Percentiles rank a stretch among this genome's conserved stretches.
These are phyloP conservation scores for Rhizophagus clarus DNA, from an alignment of 192 early-diverging fungal genomes.

Conservation along the genomic window DNA sequence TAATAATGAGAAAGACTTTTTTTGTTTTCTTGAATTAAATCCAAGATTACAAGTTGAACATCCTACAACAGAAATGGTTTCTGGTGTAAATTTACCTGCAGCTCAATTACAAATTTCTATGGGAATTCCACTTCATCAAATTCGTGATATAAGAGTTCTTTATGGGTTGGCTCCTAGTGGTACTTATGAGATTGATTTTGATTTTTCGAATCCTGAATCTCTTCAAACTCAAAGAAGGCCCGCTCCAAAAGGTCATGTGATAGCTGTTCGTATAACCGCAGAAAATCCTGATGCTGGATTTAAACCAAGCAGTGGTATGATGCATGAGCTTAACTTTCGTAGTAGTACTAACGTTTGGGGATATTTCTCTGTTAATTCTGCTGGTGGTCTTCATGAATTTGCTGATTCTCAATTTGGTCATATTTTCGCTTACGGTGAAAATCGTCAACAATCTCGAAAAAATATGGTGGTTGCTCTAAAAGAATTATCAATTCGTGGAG, in stretches of 20 bases:
- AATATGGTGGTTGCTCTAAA: slow-evolving; percentile 97
- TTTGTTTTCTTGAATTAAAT: slow-evolving; percentile 97
- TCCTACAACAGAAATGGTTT: slow-evolving; percentile 99
- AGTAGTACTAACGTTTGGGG: slow-evolving; percentile 97
- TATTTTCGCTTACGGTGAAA: slow-evolving; percentile 96
- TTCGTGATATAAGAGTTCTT: slow-evolving; percentile 93
- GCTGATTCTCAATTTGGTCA: slow-evolving; percentile 99
- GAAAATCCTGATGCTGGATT: slow-evolving; percentile 99
- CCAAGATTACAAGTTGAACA: slow-evolving; percentile 99
- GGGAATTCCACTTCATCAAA: slow-evolving; percentile 95
- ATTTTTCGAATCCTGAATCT: slow-evolving; percentile 75
- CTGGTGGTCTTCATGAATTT: slow-evolving; percentile 97
- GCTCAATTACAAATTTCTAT: slow-evolving; percentile 98
- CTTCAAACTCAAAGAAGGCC: slow-evolving; percentile 89
- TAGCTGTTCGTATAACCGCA: slow-evolving; percentile 97
- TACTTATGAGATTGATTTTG: slow-evolving; percentile 91
- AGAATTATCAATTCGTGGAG: slow-evolving; percentile 97
- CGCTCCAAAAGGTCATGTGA: slow-evolving; percentile 94
- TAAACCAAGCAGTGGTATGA: slow-evolving; percentile 95
- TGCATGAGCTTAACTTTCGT: slow-evolving; percentile 97
- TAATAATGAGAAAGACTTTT: slow-evolving; percentile 81
- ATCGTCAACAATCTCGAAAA: slow-evolving; percentile 89
- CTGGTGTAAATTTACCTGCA: slow-evolving; percentile 96
- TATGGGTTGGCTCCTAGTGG: slow-evolving; percentile 90
- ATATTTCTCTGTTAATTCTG: slow-evolving; percentile 96